Percentiles rank a stretch among this genome's conserved stretches.
Conservation (phyloP, 768 basidiomycete species). For the Macrocybe gigantea region DNA sequence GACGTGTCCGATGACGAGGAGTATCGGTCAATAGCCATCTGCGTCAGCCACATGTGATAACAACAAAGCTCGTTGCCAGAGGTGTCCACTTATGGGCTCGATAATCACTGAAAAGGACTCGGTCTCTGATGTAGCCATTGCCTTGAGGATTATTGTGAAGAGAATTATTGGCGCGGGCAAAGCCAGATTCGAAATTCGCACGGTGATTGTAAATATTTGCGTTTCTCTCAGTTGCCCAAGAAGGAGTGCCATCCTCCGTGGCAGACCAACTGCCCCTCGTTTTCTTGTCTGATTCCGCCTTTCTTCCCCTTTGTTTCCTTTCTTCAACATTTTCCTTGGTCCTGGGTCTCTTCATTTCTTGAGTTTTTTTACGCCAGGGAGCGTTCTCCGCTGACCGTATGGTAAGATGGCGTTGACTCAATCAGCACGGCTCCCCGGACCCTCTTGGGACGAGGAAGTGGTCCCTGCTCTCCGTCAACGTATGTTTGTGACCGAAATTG, state of each 20-base stretch:
- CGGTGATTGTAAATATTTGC: constrained; percentile 3
- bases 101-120: too few species aligned
- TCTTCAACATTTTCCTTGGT: neutral
- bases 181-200: neutral
- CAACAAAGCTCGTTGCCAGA: too few species aligned
- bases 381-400: neutral
- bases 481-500: constrained; percentile 27
- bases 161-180: too few species aligned
- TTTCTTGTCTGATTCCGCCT: neutral
- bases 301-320: neutral
- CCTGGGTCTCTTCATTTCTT: neutral
- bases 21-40: too few species aligned
- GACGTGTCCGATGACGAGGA: too few species aligned
- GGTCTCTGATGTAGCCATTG: too few species aligned
- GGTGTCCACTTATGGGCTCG: too few species aligned
- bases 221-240: neutral
- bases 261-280: neutral
- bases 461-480: constrained; percentile 78
- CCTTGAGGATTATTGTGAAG: too few species aligned
- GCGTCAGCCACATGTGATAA: too few species aligned
- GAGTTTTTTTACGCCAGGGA: neutral
- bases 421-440: constrained; percentile 34
- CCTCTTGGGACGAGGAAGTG: constrained; percentile 78
- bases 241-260: neutral
- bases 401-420: constrained; percentile 37